These are phyloP conservation scores for Chaetoceros muelleri DNA, from an alignment of 108 stramenopile genomes.

Conservation along the genomic window DNA sequence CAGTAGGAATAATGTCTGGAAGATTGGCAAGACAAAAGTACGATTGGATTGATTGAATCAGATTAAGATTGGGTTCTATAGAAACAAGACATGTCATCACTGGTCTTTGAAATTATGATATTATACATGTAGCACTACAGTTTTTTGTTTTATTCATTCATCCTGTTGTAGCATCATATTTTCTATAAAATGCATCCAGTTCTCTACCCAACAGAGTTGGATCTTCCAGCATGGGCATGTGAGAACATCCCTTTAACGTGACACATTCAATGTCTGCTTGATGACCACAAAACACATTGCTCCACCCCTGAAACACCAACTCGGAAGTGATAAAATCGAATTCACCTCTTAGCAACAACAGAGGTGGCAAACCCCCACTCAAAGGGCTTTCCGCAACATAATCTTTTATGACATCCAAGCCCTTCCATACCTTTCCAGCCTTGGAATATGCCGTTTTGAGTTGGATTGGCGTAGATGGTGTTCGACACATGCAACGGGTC, in stretches of 20 bases:
- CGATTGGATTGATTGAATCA: constrained; percentile 10
- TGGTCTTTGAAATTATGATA: too few species aligned
- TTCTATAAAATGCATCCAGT: constrained; percentile 9
- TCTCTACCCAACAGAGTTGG: constrained; percentile 15
- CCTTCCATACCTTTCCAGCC: not conserved
- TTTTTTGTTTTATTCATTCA: too few species aligned
- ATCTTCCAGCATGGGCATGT: constrained; percentile 37
- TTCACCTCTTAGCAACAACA: constrained; percentile 36
- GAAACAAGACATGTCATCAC: too few species aligned
- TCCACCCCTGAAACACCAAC: constrained; percentile 23
- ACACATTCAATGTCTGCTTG: not conserved
- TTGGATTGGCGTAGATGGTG: not conserved
- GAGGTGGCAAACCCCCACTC: constrained; percentile 5
- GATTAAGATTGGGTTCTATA: too few species aligned
- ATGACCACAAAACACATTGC: constrained; percentile 3
- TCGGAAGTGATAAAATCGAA: constrained; percentile 32
- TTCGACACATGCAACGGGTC: not conserved
- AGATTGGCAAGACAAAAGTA: constrained; percentile 19
- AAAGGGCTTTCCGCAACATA: not conserved
- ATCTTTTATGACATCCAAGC: not conserved
- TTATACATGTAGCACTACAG: too few species aligned
- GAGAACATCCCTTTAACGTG: constrained; percentile 23
- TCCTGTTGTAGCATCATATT: constrained; percentile 4
- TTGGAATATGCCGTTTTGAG: not conserved
- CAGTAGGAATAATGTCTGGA: not conserved